Percentiles rank a stretch among this genome's conserved stretches.
Conservation (phyloP, 2,329 filamentous ascomycete genomes). For the Raffaelea albimanens region DNA sequence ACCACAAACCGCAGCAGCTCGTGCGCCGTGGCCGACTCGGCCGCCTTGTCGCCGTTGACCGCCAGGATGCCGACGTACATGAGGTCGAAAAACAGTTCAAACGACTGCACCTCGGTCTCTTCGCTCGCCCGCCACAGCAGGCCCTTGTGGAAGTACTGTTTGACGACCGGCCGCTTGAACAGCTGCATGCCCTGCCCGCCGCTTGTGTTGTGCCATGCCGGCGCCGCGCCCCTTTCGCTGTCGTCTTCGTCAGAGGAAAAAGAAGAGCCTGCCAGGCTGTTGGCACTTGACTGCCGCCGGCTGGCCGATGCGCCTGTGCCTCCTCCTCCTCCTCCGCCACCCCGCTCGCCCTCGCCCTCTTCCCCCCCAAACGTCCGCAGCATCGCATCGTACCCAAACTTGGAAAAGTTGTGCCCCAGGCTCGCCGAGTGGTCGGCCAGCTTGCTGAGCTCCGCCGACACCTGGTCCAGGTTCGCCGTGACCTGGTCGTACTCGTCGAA, state of each 20-base stretch:
- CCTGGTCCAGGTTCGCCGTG: conserved; percentile 39
- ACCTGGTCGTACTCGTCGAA: conserved; percentile 47
- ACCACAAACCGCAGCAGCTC: conserved; percentile 51
- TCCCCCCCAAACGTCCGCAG: conserved; percentile 32
- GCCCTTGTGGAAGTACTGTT: conserved; percentile 58
- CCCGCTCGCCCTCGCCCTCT: conserved; percentile 20
- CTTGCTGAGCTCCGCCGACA: conserved; percentile 43
- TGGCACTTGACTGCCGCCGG: conserved; percentile 1
- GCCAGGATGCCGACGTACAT: conserved; percentile 57
- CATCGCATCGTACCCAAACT: conserved; percentile 53
- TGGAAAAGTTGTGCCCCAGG: conserved; percentile 51
- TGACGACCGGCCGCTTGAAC: conserved; percentile 48
- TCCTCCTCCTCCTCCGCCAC: conserved; percentile 15
- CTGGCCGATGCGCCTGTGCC: background rate
- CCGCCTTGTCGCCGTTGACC: conserved; percentile 51
- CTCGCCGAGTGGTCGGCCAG: conserved; percentile 36
- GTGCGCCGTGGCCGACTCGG: conserved; percentile 43
- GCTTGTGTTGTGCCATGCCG: conserved; percentile 14
- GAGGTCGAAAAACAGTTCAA: conserved; percentile 57
- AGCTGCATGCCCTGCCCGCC: conserved; percentile 40
- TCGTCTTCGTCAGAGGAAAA: background rate
- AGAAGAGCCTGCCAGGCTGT: background rate
- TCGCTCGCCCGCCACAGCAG: conserved; percentile 52
- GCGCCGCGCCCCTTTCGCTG: conserved; percentile 5
- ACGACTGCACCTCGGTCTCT: conserved; percentile 50